phyloP scores from a whole-genome alignment of 768 basidiomycete species.

The Lyophyllum shimeji region DNA sequence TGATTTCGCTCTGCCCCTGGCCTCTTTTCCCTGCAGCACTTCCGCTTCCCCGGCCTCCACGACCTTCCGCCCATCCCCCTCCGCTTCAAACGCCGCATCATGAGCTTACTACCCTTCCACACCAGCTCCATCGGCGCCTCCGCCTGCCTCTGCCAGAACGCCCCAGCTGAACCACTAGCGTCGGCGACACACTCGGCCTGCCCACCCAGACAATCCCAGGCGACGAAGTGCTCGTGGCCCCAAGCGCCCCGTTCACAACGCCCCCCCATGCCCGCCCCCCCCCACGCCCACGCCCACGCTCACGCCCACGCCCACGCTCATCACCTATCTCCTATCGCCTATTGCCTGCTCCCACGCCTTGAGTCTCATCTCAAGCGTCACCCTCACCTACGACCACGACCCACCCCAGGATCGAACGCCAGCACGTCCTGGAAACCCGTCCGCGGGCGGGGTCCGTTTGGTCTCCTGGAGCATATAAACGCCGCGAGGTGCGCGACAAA shows the following conservation, averaged over 20 bases:
- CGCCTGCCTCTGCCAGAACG: slow-evolving; percentile 2
- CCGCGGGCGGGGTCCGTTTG: slow-evolving; percentile 24
- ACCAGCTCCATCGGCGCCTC: slow-evolving; percentile 33
- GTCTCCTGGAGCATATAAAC: slow-evolving; percentile 18
- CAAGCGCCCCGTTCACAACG: slow-evolving; percentile 10
- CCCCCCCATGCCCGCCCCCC: no score
- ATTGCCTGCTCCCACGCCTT: slow-evolving; percentile 27
- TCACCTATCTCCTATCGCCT: no score
- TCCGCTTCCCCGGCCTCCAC: slow-evolving; percentile 1
- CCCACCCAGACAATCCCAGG: slow-evolving; percentile 50
- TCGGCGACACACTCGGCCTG: slow-evolving; percentile 34
- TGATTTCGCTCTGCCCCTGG: slow-evolving; percentile 34
- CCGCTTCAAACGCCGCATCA: slow-evolving; percentile 65
- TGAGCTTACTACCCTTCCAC: slow-evolving; percentile 42
- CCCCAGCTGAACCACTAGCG: neutral
- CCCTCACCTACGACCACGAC: slow-evolving; percentile 52
- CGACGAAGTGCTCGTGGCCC: slow-evolving; percentile 60
- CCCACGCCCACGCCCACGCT: no score
- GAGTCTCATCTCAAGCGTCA: slow-evolving; percentile 43
- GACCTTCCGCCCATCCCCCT: slow-evolving; percentile 46
- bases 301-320: no score
- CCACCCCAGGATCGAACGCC: slow-evolving; percentile 64
- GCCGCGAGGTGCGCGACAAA: neutral
- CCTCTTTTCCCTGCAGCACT: neutral
- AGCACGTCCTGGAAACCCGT: slow-evolving; percentile 64